These are phyloP conservation scores for Mikania micrantha DNA, from an alignment of 129 eudicot species.

Conservation along the genomic window DNA sequence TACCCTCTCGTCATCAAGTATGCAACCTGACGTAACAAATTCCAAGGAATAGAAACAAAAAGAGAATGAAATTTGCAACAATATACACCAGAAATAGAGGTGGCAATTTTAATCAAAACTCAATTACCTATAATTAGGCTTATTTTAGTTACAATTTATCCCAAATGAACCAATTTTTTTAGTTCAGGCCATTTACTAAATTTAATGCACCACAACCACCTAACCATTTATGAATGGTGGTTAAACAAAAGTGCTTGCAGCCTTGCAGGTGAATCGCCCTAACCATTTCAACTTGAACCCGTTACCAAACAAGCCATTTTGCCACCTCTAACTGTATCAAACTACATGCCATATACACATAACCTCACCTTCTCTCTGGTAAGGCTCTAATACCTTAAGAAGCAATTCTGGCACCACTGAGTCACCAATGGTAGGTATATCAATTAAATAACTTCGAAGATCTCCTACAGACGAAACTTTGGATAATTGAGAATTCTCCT, in stretches of 20 bases:
- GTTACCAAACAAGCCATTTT: background rate
- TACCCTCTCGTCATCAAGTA: conserved; percentile 86
- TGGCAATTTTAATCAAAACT: background rate
- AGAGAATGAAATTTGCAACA: conserved; percentile 7
- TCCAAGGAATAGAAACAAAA: background rate
- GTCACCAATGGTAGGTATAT: conserved; percentile 75
- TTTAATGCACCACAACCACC: background rate
- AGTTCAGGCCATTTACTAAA: background rate
- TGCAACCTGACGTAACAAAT: conserved; percentile 51
- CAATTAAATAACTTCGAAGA: conserved; percentile 87
- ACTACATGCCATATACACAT: background rate
- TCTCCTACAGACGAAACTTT: conserved; percentile 56
- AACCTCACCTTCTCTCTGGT: conserved; percentile 76
- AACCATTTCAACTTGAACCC: background rate
- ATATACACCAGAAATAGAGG: background rate
- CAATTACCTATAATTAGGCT: background rate
- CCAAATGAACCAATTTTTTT: background rate
- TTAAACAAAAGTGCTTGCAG: too few relatives aligned
- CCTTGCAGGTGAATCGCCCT: too few relatives aligned
- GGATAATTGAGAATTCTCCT: conserved; percentile 30
- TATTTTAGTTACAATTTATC: background rate
- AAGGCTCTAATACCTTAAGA: conserved; percentile 96
- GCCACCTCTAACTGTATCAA: background rate
- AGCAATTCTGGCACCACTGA: conserved; percentile 94
- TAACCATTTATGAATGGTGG: too few relatives aligned